These are phyloP conservation scores for Curvularia verruculosa DNA, from an alignment of 2,329 filamentous ascomycete species.

Conservation along the genomic window DNA sequence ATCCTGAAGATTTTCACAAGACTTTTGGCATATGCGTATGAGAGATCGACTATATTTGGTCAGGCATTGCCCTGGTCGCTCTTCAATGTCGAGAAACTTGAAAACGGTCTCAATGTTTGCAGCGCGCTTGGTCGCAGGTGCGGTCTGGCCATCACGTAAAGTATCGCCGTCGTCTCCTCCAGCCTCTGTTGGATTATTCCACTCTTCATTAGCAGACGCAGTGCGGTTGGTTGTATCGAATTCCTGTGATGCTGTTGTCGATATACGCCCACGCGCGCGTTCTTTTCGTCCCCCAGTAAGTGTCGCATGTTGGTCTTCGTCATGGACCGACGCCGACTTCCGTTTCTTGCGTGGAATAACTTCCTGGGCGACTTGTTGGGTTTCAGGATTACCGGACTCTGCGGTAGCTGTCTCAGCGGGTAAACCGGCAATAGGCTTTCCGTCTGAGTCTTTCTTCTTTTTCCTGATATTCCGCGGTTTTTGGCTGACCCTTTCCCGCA, in stretches of 20 bases:
- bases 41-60: constrained; percentile 25
- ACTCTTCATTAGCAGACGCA: neutral
- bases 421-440: neutral
- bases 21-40: constrained; percentile 17
- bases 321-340: neutral
- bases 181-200: constrained; percentile 1
- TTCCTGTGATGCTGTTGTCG: neutral
- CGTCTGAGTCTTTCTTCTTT: neutral
- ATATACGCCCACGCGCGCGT: neutral
- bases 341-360: neutral
- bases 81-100: constrained; percentile 25
- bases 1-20: constrained; percentile 6
- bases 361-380: neutral
- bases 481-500: constrained; percentile 16
- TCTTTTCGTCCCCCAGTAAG: neutral
- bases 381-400: neutral
- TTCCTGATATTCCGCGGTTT: constrained; percentile 14
- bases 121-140: constrained; percentile 1
- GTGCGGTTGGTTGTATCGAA: no score
- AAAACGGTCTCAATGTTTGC: constrained; percentile 27
- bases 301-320: neutral
- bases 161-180: constrained; percentile 4
- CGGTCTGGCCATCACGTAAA: constrained; percentile 6
- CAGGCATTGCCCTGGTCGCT: constrained; percentile 25
- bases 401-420: neutral